Percentiles rank a stretch among this genome's conserved stretches.
phyloP scores from a whole-genome alignment of 176 grass and related monocot species.

The Ensete ventricosum region DNA sequence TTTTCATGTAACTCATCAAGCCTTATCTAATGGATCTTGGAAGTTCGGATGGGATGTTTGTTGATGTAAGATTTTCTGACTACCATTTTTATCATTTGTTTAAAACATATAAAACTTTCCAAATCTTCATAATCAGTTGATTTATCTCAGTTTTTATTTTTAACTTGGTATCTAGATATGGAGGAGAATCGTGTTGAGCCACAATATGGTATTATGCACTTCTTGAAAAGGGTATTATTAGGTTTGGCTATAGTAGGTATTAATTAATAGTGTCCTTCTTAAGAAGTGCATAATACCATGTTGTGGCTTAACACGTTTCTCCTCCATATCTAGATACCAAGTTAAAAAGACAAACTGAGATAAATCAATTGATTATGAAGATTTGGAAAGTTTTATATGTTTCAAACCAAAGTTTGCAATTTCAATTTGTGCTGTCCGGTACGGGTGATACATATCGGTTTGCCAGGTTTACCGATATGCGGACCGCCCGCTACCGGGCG shows the following conservation, averaged over 20 bases:
- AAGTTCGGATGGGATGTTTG: slow-evolving; percentile 84
- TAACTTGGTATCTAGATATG: slow-evolving; percentile 15
- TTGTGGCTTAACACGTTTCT: too few species aligned
- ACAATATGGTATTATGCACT: slow-evolving; percentile 77
- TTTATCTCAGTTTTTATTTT: not conserved
- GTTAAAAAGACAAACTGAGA: too few species aligned
- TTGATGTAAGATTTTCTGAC: slow-evolving; percentile 62
- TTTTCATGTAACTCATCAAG: slow-evolving; percentile 25
- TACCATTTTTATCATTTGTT: slow-evolving; percentile 3
- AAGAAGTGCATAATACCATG: too few species aligned
- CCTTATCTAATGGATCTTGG: slow-evolving; percentile 96
- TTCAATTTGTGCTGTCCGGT: too few species aligned
- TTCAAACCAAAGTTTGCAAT: too few species aligned
- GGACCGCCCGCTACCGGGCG: too few species aligned
- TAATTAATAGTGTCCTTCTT: not conserved
- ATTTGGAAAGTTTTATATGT: too few species aligned
- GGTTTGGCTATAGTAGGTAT: slow-evolving; percentile 96
- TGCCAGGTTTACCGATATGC: too few species aligned
- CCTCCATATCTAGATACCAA: too few species aligned
- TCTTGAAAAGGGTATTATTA: slow-evolving; percentile 89
- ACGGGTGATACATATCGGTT: too few species aligned
- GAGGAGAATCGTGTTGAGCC: slow-evolving; percentile 81
- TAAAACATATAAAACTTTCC: slow-evolving; percentile 5
- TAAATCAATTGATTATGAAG: too few species aligned
- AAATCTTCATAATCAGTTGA: not conserved